Percentiles rank a stretch among this genome's conserved stretches.
Evolutionary conservation across 129 eudicot genomes (phyloP).

Genomic region (Calendula officinalis): DNA sequence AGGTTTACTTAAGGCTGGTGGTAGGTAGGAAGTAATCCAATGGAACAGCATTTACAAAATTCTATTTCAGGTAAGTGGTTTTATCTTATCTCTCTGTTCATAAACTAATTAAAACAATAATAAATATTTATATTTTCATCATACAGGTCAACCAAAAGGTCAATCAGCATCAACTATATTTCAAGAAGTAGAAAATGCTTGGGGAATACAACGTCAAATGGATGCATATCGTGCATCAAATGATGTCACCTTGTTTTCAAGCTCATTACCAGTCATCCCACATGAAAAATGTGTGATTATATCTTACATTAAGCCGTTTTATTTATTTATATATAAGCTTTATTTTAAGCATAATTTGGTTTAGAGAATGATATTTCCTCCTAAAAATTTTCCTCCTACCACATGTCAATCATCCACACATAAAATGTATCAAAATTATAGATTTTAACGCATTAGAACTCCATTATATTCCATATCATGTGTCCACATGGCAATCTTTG

Average conservation of each 20-base stretch:
- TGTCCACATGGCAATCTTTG: too few species aligned
- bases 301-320: slow-evolving; percentile 10
- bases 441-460: too few species aligned
- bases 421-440: too few species aligned
- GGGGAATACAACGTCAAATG: slow-evolving; percentile 40
- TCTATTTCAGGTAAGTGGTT: slow-evolving; percentile 30
- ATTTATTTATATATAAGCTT: background rate
- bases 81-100: background rate
- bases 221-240: slow-evolving; percentile 48
- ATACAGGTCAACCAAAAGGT: slow-evolving; percentile 40
- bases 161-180: slow-evolving; percentile 30
- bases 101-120: background rate
- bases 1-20: slow-evolving; percentile 22
- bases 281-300: slow-evolving; percentile 48
- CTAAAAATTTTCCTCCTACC: too few species aligned
- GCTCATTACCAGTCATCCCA: slow-evolving; percentile 74
- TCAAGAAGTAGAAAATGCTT: slow-evolving; percentile 51
- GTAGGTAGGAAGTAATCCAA: slow-evolving; percentile 28
- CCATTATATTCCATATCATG: too few species aligned
- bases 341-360: slow-evolving; percentile 3
- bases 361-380: background rate
- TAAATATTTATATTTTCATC: background rate
- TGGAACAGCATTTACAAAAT: slow-evolving; percentile 37
- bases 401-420: too few species aligned
- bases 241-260: slow-evolving; percentile 76